These are phyloP conservation scores for Daldinia loculata DNA, from an alignment of 495 filamentous ascomycete species.

Conservation along the genomic window DNA sequence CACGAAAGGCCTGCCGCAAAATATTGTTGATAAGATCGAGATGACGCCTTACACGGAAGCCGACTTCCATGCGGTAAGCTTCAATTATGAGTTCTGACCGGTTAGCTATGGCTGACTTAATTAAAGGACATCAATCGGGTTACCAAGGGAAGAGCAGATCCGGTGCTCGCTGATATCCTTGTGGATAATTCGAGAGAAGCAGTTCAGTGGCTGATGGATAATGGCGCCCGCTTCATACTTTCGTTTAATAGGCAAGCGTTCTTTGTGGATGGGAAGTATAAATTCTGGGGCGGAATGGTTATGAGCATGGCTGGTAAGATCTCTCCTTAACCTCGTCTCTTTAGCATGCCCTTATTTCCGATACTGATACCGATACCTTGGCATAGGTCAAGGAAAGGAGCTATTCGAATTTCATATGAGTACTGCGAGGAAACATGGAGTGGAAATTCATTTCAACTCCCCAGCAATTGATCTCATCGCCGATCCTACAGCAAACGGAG, in stretches of 20 bases:
- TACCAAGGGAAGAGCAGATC: slow-evolving; percentile 58
- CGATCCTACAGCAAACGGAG: slow-evolving; percentile 48
- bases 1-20: slow-evolving; percentile 50
- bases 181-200: slow-evolving; percentile 57
- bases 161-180: slow-evolving; percentile 52
- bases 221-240: slow-evolving; percentile 64
- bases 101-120: not conserved
- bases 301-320: slow-evolving; percentile 63
- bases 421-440: slow-evolving; percentile 53
- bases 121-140: slow-evolving; percentile 59
- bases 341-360: not conserved
- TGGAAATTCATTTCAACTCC: slow-evolving; percentile 55
- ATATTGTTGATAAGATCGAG: slow-evolving; percentile 54
- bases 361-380: not conserved
- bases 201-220: slow-evolving; percentile 63
- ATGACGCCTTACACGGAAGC: slow-evolving; percentile 44
- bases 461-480: slow-evolving; percentile 53
- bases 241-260: slow-evolving; percentile 71
- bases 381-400: slow-evolving; percentile 57
- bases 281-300: slow-evolving; percentile 70
- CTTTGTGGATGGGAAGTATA: slow-evolving; percentile 60
- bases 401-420: slow-evolving; percentile 58
- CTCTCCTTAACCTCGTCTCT: not conserved
- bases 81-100: not conserved
- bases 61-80: slow-evolving; percentile 39